A percentile compares a stretch with the other conserved stretches of the same genome.
These are phyloP conservation scores for Aristolochia californica DNA, from an alignment of 164 flowering plant genomes.

Conservation along the genomic window DNA sequence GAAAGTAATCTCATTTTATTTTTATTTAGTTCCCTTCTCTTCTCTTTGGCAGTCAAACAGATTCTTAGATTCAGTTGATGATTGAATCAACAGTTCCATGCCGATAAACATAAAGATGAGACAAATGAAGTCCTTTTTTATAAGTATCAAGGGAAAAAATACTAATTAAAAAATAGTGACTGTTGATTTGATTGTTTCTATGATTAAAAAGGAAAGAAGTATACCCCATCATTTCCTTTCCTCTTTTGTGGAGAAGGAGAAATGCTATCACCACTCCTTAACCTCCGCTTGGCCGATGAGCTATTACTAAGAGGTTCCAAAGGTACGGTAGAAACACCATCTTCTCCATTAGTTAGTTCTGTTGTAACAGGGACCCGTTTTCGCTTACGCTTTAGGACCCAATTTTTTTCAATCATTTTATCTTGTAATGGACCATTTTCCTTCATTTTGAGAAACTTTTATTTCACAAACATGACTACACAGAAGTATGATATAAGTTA, in stretches of 20 bases:
- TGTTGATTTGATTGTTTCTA: too few relatives aligned
- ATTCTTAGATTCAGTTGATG: too few relatives aligned
- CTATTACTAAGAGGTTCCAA: conserved; percentile 33
- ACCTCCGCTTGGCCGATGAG: conserved; percentile 31
- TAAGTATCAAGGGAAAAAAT: too few relatives aligned
- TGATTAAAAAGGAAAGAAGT: conserved; percentile 10
- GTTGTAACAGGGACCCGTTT: conserved; percentile 47
- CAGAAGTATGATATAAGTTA: conserved; percentile 15
- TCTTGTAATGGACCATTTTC: conserved; percentile 35
- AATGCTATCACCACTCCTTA: conserved; percentile 24
- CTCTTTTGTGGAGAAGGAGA: conserved; percentile 42
- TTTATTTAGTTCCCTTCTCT: background rate
- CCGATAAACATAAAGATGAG: too few relatives aligned
- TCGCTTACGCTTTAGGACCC: conserved; percentile 87
- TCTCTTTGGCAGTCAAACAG: too few relatives aligned
- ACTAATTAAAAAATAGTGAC: too few relatives aligned
- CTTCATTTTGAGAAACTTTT: conserved; percentile 39
- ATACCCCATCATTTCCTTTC: conserved; percentile 97
- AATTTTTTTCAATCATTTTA: conserved; percentile 58
- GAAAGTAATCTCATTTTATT: too few relatives aligned
- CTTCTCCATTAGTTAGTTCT: conserved; percentile 32
- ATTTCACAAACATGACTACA: conserved; percentile 13
- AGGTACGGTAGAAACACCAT: conserved; percentile 21
- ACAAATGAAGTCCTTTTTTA: too few relatives aligned
- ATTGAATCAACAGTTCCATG: too few relatives aligned